Evolutionary conservation across 257 asterid species (phyloP).

Genomic region (Datura wrightii): DNA sequence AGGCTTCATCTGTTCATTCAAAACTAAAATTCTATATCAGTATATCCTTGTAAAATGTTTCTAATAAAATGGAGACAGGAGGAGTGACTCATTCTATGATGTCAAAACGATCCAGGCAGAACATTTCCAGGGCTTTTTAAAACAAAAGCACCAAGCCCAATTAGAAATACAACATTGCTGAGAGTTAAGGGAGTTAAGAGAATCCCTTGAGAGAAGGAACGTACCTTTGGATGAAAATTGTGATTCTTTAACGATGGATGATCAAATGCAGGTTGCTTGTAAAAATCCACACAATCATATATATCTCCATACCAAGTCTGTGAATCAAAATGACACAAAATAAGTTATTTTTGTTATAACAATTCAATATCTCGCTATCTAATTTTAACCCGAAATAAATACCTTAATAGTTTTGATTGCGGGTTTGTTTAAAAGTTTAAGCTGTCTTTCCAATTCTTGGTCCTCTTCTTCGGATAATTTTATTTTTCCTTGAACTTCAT

Average conservation of each 20-base stretch:
- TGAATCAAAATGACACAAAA: background rate
- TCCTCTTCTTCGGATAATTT: background rate
- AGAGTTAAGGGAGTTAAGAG: too few species aligned
- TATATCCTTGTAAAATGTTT: background rate
- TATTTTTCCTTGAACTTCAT: background rate
- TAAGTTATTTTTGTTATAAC: background rate
- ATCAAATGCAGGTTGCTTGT: background rate
- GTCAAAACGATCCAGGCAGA: too few species aligned
- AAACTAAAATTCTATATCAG: background rate
- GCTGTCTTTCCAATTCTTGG: background rate
- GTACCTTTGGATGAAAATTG: background rate
- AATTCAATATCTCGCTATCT: background rate
- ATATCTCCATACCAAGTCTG: background rate
- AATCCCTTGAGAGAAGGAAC: too few species aligned
- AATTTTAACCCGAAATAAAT: background rate
- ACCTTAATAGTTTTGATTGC: background rate
- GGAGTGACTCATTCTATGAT: too few species aligned
- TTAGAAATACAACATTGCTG: too few species aligned
- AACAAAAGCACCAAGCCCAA: too few species aligned
- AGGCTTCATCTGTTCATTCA: background rate
- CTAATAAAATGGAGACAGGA: background rate
- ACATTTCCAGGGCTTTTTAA: too few species aligned
- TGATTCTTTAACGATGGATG: background rate
- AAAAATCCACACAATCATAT: conserved; percentile 10
- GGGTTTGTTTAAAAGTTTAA: background rate